Conservation (phyloP, 805 yeast species). For the Hyphopichia homilentoma region DNA sequence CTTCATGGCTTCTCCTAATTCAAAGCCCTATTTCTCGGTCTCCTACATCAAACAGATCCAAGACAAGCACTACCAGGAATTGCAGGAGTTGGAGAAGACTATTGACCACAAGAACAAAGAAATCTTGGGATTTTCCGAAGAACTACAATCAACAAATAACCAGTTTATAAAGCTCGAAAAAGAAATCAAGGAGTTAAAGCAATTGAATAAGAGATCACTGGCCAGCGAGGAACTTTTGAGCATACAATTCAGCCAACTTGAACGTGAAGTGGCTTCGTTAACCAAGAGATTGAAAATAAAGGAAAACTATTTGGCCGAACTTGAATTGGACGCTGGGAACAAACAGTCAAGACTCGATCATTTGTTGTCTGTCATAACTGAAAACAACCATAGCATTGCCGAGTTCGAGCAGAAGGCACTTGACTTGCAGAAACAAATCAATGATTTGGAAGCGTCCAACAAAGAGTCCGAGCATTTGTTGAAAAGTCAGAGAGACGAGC, state of each 20-base stretch:
- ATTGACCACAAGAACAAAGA: constrained; percentile 13
- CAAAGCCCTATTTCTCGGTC: constrained; percentile 28
- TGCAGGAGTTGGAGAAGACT: constrained; percentile 11
- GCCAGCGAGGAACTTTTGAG: constrained; percentile 18
- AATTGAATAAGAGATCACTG: constrained; percentile 9
- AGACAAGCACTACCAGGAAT: constrained; percentile 14
- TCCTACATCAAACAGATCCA: constrained; percentile 23
- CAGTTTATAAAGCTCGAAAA: constrained; percentile 11
- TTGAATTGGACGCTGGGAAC: constrained; percentile 7
- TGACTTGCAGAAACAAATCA: constrained; percentile 1
- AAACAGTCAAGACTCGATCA: not conserved
- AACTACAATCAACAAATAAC: constrained; percentile 10
- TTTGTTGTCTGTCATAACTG: constrained; percentile 1
- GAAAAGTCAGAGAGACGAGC: too few species aligned
- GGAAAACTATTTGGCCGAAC: constrained; percentile 5
- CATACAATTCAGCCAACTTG: constrained; percentile 24
- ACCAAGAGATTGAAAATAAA: constrained; percentile 20
- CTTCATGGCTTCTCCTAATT: constrained; percentile 27
- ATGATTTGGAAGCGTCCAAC: constrained; percentile 5
- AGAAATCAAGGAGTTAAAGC: constrained; percentile 14
- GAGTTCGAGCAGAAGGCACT: not conserved
- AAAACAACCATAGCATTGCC: not conserved
- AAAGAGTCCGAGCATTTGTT: too few species aligned
- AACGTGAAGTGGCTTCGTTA: constrained; percentile 22
- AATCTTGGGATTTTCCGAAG: constrained; percentile 15